Evolutionary conservation across 257 asterid species (phyloP).

Genomic region (Cinchona pubescens): DNA sequence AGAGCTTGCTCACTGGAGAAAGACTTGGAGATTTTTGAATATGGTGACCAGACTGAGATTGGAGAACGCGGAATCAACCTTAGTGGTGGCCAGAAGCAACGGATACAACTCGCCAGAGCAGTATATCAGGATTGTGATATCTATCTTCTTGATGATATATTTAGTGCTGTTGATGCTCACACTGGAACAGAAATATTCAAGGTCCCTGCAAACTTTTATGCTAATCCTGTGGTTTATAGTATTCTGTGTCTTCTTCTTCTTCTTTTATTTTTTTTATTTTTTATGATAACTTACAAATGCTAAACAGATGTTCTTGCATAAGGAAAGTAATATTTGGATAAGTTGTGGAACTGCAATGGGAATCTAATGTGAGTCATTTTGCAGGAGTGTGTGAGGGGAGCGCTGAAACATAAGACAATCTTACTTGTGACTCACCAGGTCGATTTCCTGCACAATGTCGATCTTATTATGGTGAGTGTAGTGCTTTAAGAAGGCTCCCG

Average conservation of each 20-base stretch:
- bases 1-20: conserved; percentile 58
- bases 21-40: conserved; percentile 60
- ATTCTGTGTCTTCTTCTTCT: background rate
- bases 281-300: background rate
- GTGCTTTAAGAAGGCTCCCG: background rate
- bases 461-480: conserved; percentile 50
- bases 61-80: conserved; percentile 79
- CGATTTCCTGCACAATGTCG: conserved; percentile 69
- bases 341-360: background rate
- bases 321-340: background rate
- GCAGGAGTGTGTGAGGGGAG: conserved; percentile 71
- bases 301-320: too few relatives aligned
- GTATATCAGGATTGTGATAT: conserved; percentile 70
- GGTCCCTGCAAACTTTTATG: conserved; percentile 33
- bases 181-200: conserved; percentile 76
- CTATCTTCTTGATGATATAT: conserved; percentile 69
- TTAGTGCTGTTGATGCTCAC: conserved; percentile 93
- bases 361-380: conserved; percentile 6
- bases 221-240: background rate
- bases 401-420: conserved; percentile 52
- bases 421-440: conserved; percentile 77
- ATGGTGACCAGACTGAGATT: conserved; percentile 68
- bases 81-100: conserved; percentile 84
- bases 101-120: conserved; percentile 80
- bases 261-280: too few relatives aligned